Percentiles rank a stretch among this genome's conserved stretches.
Conservation (phyloP, 106 monocot species). For the Vanilla planifolia region DNA sequence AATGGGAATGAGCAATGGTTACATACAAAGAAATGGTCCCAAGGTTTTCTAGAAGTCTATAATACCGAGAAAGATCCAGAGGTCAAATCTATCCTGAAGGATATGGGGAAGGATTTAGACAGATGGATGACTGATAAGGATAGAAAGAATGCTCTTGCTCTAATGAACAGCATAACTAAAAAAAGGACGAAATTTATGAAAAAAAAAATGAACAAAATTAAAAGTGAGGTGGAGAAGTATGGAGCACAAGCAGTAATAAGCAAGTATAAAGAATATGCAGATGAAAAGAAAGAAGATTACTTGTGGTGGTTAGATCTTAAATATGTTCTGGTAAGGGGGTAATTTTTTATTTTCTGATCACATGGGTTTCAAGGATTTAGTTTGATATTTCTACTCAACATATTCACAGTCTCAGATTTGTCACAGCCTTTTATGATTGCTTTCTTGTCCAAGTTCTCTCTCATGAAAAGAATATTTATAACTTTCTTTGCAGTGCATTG, state of each 20-base stretch:
- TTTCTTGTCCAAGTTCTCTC: neutral
- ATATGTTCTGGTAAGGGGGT: slow-evolving; percentile 50
- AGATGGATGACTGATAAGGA: slow-evolving; percentile 79
- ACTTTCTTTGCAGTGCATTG: slow-evolving; percentile 55
- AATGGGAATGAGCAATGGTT: slow-evolving; percentile 68
- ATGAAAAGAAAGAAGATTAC: slow-evolving; percentile 68
- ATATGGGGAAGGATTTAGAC: slow-evolving; percentile 79
- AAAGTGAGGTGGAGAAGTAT: slow-evolving; percentile 60
- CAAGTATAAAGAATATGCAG: slow-evolving; percentile 81
- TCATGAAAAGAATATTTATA: slow-evolving; percentile 6
- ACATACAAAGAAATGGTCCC: slow-evolving; percentile 88
- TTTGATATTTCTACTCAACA: neutral
- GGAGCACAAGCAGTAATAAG: slow-evolving; percentile 71
- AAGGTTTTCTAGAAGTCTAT: slow-evolving; percentile 77
- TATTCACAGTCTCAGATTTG: neutral
- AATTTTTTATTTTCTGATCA: neutral
- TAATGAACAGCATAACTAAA: slow-evolving; percentile 51
- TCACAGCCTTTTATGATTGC: neutral
- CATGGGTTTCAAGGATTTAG: neutral
- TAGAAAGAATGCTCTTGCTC: slow-evolving; percentile 39
- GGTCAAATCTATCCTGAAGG: slow-evolving; percentile 63
- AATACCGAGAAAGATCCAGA: slow-evolving; percentile 81
- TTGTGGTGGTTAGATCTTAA: slow-evolving; percentile 86
- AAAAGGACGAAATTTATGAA: slow-evolving; percentile 55
- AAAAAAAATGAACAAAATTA: slow-evolving; percentile 74